Evolutionary conservation across 2,329 filamentous ascomycete genomes (phyloP).

Genomic region (Trichophyton rubrum): DNA sequence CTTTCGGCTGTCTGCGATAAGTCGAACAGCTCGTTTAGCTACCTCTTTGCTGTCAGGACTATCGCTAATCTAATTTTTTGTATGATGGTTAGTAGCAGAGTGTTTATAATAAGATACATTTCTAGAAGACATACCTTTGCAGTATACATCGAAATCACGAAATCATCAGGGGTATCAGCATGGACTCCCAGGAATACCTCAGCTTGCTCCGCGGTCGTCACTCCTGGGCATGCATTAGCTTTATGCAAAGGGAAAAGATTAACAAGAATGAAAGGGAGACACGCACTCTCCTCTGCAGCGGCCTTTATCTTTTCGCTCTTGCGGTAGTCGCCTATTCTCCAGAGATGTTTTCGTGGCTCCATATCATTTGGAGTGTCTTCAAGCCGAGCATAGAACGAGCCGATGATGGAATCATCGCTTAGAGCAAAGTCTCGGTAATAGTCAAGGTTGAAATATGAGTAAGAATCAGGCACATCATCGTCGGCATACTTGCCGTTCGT

Average conservation of each 20-base stretch:
- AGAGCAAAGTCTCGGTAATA: constrained; percentile 30
- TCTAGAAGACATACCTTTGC: constrained; percentile 36
- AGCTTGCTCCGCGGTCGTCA: constrained; percentile 53
- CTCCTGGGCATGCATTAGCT: constrained; percentile 22
- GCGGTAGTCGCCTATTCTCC: constrained; percentile 47
- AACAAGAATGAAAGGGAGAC: background rate
- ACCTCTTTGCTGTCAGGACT: constrained; percentile 38
- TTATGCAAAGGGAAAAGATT: background rate
- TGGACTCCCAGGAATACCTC: constrained; percentile 48
- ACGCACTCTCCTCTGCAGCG: constrained; percentile 43
- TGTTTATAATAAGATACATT: background rate
- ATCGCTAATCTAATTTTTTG: constrained; percentile 35
- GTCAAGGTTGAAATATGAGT: constrained; percentile 46
- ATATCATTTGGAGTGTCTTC: constrained; percentile 44
- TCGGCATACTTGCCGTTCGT: constrained; percentile 47
- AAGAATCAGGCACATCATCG: constrained; percentile 46
- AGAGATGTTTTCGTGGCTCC: constrained; percentile 44
- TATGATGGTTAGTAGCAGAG: background rate
- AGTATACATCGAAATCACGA: constrained; percentile 44
- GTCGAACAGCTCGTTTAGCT: constrained; percentile 42
- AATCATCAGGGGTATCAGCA: constrained; percentile 41
- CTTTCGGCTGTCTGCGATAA: constrained; percentile 48
- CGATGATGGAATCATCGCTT: constrained; percentile 50
- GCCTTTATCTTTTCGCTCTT: constrained; percentile 46
- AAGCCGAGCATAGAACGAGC: constrained; percentile 47